phyloP scores from a whole-genome alignment of 768 basidiomycete genomes.

The Tricholoma furcatifolium region DNA sequence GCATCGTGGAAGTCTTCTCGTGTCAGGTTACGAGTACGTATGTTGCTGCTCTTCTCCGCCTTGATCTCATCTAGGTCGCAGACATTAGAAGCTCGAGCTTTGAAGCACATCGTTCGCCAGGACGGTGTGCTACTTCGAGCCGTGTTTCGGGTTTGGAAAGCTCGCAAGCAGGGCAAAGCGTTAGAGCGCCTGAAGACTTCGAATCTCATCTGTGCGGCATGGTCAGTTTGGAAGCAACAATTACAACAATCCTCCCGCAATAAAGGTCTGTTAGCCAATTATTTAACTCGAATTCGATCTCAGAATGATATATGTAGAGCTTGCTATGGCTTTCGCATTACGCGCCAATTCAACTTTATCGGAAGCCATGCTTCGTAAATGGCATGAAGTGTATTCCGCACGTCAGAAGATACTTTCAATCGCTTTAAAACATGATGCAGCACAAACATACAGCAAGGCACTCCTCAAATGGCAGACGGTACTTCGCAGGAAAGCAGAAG shows the following conservation, averaged over 20 bases:
- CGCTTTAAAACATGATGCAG: conserved; percentile 49
- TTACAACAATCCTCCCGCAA: conserved; percentile 36
- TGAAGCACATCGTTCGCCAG: conserved; percentile 54
- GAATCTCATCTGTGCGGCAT: conserved; percentile 44
- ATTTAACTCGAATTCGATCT: background rate
- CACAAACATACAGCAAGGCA: conserved; percentile 35
- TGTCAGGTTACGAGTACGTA: conserved; percentile 49
- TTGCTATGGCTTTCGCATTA: conserved; percentile 48
- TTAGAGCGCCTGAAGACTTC: conserved; percentile 50
- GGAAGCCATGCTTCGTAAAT: conserved; percentile 38
- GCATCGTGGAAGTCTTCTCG: conserved; percentile 55
- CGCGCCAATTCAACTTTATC: conserved; percentile 41
- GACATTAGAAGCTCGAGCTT: conserved; percentile 55
- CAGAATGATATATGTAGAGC: conserved; percentile 30
- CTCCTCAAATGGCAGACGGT: conserved; percentile 57
- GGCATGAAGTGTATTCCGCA: conserved; percentile 41
- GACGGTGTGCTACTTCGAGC: conserved; percentile 59
- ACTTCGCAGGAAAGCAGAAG: conserved; percentile 47
- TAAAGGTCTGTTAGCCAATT: conserved; percentile 40
- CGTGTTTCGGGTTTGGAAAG: conserved; percentile 64
- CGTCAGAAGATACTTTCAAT: conserved; percentile 47
- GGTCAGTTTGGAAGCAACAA: conserved; percentile 50
- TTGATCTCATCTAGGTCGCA: conserved; percentile 23
- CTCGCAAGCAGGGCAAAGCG: conserved; percentile 59
- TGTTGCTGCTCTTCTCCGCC: background rate